Conservation (phyloP, 2,329 filamentous ascomycete genomes). For the Graphilbum fragrans region DNA sequence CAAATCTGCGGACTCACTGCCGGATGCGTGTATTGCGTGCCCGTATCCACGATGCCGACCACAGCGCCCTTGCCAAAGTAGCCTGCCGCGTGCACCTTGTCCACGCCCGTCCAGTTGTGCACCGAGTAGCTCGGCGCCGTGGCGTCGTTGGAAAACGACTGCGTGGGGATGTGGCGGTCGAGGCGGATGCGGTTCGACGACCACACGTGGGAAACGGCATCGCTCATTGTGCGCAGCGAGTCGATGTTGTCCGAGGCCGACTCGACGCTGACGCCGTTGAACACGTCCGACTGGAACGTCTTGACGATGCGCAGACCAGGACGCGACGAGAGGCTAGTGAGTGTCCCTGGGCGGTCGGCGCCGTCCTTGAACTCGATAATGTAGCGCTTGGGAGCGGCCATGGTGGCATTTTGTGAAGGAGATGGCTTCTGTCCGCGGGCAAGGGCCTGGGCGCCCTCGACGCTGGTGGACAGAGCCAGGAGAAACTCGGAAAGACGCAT, state of each 20-base stretch:
- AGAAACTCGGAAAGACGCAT: no score
- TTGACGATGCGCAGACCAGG: no score
- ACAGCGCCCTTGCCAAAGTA: slow-evolving; percentile 9
- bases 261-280: slow-evolving; percentile 12
- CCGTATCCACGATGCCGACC: slow-evolving; percentile 13
- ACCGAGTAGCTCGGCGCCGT: slow-evolving; percentile 10
- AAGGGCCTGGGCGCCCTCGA: no score
- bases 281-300: no score
- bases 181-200: slow-evolving; percentile 12
- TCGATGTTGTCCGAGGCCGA: slow-evolving; percentile 10
- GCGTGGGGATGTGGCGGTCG: slow-evolving; percentile 5
- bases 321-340: no score
- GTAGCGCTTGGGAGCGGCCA: no score
- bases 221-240: slow-evolving; percentile 6
- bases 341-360: no score
- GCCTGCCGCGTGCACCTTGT: slow-evolving; percentile 10
- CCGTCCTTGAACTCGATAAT: no score
- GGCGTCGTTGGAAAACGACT: slow-evolving; percentile 10
- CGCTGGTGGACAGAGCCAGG: no score
- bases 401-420: no score
- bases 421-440: no score
- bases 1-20: slow-evolving; percentile 7
- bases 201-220: slow-evolving; percentile 12
- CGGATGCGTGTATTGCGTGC: slow-evolving; percentile 11
- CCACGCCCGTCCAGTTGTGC: slow-evolving; percentile 11